Base-by-base conservation (phyloP, 2,329 filamentous ascomycete genomes). In the Thermoascus crustaceus region DNA sequence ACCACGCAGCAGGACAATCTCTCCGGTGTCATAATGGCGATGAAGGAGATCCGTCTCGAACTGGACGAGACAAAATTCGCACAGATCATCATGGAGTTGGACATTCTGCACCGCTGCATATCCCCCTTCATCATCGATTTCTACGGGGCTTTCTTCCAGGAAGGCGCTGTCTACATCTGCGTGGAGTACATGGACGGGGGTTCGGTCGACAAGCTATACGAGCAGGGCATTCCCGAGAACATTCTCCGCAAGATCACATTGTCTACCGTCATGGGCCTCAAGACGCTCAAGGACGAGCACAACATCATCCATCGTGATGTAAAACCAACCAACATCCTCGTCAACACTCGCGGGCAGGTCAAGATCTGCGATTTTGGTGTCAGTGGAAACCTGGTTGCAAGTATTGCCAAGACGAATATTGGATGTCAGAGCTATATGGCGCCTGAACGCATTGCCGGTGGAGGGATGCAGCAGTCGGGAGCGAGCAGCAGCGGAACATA, bases 401-500 rank as follows among this genome's bases (percentile, higher is more conserved):
- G 87, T 66, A 96, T 96, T 52, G 91, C 91, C 34, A 94, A 93
- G 65, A 98, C 91, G 18, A 98, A 98, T 57, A 98, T 98, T 52
- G 91, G 91, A 24, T 98, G 91, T 54, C 91, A 98, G 64, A 95
- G 88, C 55, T 98, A 98, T 66, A 98, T 98, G 91, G 91, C 91
- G 0, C 91, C 91, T 0, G 91, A 98, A 61, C 73, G 91, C 46
- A 98, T 98, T 52, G 86, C 86, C 6, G 86, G 85, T 32, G 87
- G 88, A 38, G 82, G 82, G 14, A 78, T 87, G 52, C 78, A 84
- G 39, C 75, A 82, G 42, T 72, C 77, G 3, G 81, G 81, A 17
- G 71, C 79, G 11, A 76, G 78, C 39, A 74, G 75, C 37, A 82
- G 81, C 40, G 89, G 89, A 38, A 94, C 89, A 2, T 98, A 98